These are phyloP conservation scores for Hypoxylon sp. DNA, from an alignment of 2,329 filamentous ascomycete genomes.

Conservation along the genomic window DNA sequence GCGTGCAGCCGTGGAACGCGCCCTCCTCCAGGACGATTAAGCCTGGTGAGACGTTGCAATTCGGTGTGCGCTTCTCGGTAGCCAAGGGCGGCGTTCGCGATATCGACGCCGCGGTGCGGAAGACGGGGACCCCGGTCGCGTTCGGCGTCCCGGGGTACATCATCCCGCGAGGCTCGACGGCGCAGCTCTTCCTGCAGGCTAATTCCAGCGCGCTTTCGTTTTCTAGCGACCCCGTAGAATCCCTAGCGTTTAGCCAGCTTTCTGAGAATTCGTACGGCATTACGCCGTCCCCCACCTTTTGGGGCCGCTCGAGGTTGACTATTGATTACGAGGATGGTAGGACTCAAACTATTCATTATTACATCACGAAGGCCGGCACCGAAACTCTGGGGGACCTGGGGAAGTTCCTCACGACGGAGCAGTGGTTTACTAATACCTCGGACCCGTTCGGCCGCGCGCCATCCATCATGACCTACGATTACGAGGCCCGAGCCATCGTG, in stretches of 20 bases:
- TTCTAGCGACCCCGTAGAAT: constrained; percentile 56
- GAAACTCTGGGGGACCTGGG: constrained; percentile 64
- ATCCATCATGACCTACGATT: constrained; percentile 71
- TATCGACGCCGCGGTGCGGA: constrained; percentile 63
- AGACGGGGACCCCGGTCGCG: constrained; percentile 63
- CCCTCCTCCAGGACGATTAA: constrained; percentile 63
- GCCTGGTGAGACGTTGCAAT: constrained; percentile 61
- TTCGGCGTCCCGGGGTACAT: constrained; percentile 70
- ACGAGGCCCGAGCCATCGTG: constrained; percentile 60
- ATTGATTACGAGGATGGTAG: constrained; percentile 64
- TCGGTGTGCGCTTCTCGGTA: constrained; percentile 67
- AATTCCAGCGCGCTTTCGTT: constrained; percentile 59
- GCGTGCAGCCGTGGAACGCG: constrained; percentile 67
- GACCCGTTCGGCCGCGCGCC: constrained; percentile 69
- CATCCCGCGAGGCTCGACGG: constrained; percentile 63
- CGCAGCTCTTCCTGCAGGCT: constrained; percentile 62
- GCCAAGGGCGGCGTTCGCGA: constrained; percentile 60
- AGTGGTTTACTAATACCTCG: constrained; percentile 65
- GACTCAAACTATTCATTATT: constrained; percentile 70
- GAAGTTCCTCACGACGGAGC: constrained; percentile 66
- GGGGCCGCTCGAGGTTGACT: constrained; percentile 65
- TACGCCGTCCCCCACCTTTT: constrained; percentile 60
- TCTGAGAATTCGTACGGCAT: constrained; percentile 58
- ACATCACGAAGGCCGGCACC: constrained; percentile 63
- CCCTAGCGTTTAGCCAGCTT: constrained; percentile 55